Conservation (phyloP, 2,329 filamentous ascomycete genomes). For the Microdochium bolleyi region DNA sequence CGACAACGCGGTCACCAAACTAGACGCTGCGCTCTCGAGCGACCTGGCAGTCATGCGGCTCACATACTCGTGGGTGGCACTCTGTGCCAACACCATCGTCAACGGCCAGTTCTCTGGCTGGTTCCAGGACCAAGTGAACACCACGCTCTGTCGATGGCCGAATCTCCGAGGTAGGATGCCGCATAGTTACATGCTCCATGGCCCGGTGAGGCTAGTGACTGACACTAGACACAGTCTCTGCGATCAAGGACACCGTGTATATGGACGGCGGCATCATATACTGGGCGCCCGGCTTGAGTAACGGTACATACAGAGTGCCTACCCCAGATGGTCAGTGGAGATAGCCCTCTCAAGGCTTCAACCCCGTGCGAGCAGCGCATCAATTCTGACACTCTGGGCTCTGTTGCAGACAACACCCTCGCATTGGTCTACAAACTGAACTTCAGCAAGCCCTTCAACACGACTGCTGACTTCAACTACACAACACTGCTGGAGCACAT, state of each 20-base stretch:
- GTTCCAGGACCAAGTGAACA: constrained; percentile 42
- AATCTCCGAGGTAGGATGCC: constrained; percentile 23
- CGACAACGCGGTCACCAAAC: no score
- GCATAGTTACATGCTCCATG: background rate
- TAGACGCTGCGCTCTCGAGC: background rate
- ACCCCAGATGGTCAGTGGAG: constrained; percentile 31
- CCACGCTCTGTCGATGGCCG: constrained; percentile 52
- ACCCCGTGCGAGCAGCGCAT: background rate
- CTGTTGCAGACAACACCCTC: constrained; percentile 41
- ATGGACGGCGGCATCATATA: constrained; percentile 53
- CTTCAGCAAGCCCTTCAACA: constrained; percentile 48
- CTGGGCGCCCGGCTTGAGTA: constrained; percentile 42
- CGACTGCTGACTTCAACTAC: constrained; percentile 41
- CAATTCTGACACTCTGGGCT: constrained; percentile 7
- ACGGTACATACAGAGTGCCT: constrained; percentile 26
- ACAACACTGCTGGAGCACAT: constrained; percentile 33
- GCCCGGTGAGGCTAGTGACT: constrained; percentile 11
- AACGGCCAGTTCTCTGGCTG: constrained; percentile 39
- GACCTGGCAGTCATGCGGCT: constrained; percentile 2
- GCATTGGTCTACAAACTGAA: constrained; percentile 51
- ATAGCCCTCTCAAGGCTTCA: background rate
- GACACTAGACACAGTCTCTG: constrained; percentile 41
- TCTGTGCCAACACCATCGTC: constrained; percentile 18
- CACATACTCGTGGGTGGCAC: constrained; percentile 15
- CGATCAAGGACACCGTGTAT: constrained; percentile 55